Base-by-base conservation (phyloP, 768 basidiomycete genomes). In the Lactifluus hygrophoroides region DNA sequence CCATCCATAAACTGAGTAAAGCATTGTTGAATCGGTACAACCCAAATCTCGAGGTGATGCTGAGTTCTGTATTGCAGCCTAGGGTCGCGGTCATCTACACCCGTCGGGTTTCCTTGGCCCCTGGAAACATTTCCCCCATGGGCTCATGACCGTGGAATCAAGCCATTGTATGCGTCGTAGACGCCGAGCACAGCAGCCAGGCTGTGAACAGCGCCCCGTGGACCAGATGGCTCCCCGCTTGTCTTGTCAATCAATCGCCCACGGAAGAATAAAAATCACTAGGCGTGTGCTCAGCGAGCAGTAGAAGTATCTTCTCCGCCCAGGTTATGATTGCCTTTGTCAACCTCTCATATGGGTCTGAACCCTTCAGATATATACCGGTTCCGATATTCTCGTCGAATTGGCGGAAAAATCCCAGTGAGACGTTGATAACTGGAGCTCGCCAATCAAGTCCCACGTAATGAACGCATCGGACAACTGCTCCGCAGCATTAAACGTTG, bases 401-500 rank as follows among this genome's bases (percentile, higher is more conserved):
- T n/a, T 60, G 54, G 2, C 8, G 38, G 49, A 60, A 60, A 19
- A 71, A 71, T 11, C 66, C 55, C 40, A 66, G 66, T 34, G 70
- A 71, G 53, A 64, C 59, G 8, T 51, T 6, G 0, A 67, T 69
- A 25, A 72, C 11, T 58, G 54, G 35, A 72, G 43, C 17, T 37
- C 13, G 35, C 65, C 66, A 17, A 51, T 30, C 1, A 35, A 54
- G 21, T 67, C 48, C 70, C 70, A 72, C 6, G 63, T 65, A 34
- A 58, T 28, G 44, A 68, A 48, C 0, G 70, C 64, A 30, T 61
- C 54, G 56, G 68, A 71, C 42, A 69, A 65, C 57, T 68, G 70
- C 42, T 69, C 68, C 34, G 68, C 68, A 6, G 57, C 64, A 23
- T 69, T 65, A 52, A 69, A 66, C 2, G 64, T 69, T 27, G 66